Evolutionary conservation across 78 protist species (phyloP).

Genomic region (slime mould (Dictyostelium discoideum)): DNA sequence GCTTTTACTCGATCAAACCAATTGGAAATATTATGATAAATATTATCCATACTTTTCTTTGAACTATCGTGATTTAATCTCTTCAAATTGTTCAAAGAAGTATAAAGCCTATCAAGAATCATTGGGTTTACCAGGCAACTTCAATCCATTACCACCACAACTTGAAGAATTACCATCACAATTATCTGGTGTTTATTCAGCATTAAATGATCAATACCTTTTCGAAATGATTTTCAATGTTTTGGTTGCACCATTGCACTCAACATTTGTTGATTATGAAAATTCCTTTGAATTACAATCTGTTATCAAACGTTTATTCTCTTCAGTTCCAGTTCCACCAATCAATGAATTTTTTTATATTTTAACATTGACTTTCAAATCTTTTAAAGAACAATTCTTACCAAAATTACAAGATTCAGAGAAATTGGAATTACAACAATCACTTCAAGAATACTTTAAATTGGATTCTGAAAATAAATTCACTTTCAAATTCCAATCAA

Average conservation of each 20-base stretch:
- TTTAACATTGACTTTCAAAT: neutral
- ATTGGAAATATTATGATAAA: slow-evolving; percentile 24
- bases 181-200: neutral
- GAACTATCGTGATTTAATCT: slow-evolving; percentile 26
- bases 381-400: neutral
- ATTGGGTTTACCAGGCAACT: neutral
- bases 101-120: neutral
- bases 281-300: slow-evolving; percentile 22
- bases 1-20: slow-evolving; percentile 4
- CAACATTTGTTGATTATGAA: slow-evolving; percentile 35
- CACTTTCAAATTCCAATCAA: neutral
- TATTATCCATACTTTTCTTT: slow-evolving; percentile 61
- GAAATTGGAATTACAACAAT: neutral
- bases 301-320: neutral
- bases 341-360: neutral
- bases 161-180: neutral
- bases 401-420: neutral
- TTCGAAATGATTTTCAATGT: slow-evolving; percentile 29
- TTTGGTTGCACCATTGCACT: neutral
- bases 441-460: neutral
- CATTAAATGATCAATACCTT: slow-evolving; percentile 34
- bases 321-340: neutral
- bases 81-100: neutral
- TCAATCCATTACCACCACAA: slow-evolving; percentile 43
- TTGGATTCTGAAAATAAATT: neutral